Evolutionary conservation across 169 alveolate genomes (phyloP).

Genomic region (Cryptosporidium canis): DNA sequence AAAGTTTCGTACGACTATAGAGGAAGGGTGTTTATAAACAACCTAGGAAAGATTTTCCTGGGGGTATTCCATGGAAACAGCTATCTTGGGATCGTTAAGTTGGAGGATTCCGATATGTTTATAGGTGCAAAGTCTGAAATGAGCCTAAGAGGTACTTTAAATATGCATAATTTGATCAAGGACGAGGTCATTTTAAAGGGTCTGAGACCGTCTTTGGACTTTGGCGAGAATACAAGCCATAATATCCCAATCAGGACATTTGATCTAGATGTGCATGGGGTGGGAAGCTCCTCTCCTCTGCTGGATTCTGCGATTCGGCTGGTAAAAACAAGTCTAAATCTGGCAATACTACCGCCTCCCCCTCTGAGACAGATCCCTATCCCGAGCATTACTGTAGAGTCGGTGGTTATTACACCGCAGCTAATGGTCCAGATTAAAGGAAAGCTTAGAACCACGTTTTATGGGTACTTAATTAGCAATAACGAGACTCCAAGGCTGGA

Average conservation of each 20-base stretch:
- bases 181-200: slow-evolving; percentile 23
- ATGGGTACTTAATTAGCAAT: slow-evolving; percentile 54
- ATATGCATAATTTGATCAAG: slow-evolving; percentile 46
- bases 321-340: slow-evolving; percentile 17
- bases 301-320: slow-evolving; percentile 57
- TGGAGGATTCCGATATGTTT: slow-evolving; percentile 34
- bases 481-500: slow-evolving; percentile 54
- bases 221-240: slow-evolving; percentile 39
- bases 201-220: slow-evolving; percentile 52
- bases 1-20: slow-evolving; percentile 37
- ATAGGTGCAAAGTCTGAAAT: slow-evolving; percentile 41
- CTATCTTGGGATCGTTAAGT: slow-evolving; percentile 41
- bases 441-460: slow-evolving; percentile 41
- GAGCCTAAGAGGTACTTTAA: slow-evolving; percentile 31
- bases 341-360: slow-evolving; percentile 60
- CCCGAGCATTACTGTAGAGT: slow-evolving; percentile 10
- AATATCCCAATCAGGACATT: slow-evolving; percentile 1
- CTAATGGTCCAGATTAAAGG: slow-evolving; percentile 25
- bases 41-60: slow-evolving; percentile 47
- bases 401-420: slow-evolving; percentile 17
- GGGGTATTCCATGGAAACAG: slow-evolving; percentile 38
- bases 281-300: slow-evolving; percentile 59
- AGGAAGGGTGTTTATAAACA: slow-evolving; percentile 40
- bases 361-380: slow-evolving; percentile 65
- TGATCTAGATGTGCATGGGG: slow-evolving; percentile 51